These are phyloP conservation scores for Penicillium occitanis DNA, from an alignment of 2,329 filamentous ascomycete genomes.

Conservation along the genomic window DNA sequence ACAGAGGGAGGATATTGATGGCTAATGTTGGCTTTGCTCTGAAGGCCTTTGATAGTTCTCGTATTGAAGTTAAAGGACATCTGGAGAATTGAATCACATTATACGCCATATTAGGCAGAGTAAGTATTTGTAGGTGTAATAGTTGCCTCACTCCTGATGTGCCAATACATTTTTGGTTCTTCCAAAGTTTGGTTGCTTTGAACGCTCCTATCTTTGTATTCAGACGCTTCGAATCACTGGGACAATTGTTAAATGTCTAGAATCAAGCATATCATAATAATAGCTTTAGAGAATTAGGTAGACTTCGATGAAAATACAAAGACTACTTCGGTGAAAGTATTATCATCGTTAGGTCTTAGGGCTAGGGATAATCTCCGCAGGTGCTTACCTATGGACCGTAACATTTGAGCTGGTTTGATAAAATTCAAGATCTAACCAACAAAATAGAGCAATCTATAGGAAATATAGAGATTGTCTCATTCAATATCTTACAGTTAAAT, in stretches of 20 bases:
- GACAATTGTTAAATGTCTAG: neutral
- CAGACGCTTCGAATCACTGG: neutral
- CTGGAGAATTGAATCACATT: no score
- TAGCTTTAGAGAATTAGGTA: neutral
- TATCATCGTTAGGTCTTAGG: neutral
- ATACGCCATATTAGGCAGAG: no score
- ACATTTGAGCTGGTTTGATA: neutral
- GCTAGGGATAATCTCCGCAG: neutral
- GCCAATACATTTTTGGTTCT: neutral
- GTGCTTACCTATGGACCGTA: no score
- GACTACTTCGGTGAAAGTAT: neutral
- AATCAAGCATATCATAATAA: neutral
- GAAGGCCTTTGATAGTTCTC: no score
- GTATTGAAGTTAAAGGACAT: no score
- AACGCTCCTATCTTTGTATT: neutral
- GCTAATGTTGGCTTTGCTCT: no score
- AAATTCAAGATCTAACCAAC: neutral
- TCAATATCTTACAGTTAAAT: neutral
- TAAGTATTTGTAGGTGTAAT: neutral
- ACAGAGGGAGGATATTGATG: no score
- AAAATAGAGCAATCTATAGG: neutral
- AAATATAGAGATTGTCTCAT: neutral
- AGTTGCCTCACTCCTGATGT: neutral
- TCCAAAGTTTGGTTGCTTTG: neutral
- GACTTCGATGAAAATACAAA: neutral